phyloP scores from a whole-genome alignment of 2,329 filamentous ascomycete genomes.

The Chrysosporium keratinophilum region DNA sequence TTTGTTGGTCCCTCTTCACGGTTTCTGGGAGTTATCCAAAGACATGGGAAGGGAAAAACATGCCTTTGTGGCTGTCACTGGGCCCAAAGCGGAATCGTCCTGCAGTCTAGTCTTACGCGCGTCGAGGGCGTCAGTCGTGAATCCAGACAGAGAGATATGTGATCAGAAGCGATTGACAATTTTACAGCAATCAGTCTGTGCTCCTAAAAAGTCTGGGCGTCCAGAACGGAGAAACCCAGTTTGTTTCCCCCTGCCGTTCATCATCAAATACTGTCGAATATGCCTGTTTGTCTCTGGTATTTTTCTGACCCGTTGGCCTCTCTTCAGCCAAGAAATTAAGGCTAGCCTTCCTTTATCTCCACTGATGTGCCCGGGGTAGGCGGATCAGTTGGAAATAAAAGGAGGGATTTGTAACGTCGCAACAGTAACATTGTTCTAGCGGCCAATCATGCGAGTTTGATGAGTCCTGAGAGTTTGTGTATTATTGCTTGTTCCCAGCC shows the following conservation, averaged over 20 bases:
- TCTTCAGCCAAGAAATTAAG: not conserved
- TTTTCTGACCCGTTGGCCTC: not conserved
- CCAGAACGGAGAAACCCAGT: not conserved
- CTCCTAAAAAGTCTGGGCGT: not conserved
- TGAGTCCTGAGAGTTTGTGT: not conserved
- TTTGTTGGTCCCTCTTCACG: not conserved
- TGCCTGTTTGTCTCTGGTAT: not conserved
- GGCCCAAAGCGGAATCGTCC: not conserved
- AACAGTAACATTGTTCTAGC: conserved; percentile 3
- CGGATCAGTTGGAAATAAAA: conserved; percentile 11
- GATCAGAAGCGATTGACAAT: not conserved
- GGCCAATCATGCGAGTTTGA: not conserved
- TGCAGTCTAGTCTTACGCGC: not conserved
- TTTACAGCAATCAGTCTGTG: not conserved
- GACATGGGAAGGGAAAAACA: not conserved
- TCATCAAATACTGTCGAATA: not conserved
- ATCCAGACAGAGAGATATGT: not conserved
- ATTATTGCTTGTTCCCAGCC: not conserved
- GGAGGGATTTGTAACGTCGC: conserved; percentile 12
- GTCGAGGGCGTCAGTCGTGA: not conserved
- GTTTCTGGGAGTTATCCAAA: conserved; percentile 3
- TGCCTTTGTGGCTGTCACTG: conserved; percentile 3
- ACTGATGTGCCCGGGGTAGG: conserved; percentile 8
- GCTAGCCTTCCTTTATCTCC: conserved; percentile 2
- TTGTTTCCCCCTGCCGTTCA: not conserved